A percentile compares a stretch with the other conserved stretches of the same genome.
These are phyloP conservation scores for Saccharomycopsis crataegensis DNA, from an alignment of 1,139 yeast genomes.

Conservation along the genomic window DNA sequence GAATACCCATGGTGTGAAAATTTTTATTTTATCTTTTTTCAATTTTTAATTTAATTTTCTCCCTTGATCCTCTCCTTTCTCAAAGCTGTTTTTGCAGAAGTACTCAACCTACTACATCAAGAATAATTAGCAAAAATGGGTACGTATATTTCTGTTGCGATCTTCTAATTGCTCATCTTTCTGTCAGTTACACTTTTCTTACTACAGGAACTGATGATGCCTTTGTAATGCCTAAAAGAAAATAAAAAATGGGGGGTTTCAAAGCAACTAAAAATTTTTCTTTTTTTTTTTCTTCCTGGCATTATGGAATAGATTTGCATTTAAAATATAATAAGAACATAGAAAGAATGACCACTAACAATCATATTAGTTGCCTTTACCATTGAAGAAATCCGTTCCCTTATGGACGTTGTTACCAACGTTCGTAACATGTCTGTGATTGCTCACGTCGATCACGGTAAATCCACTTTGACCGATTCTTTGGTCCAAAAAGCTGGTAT, in stretches of 20 bases:
- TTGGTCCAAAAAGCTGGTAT: conserved; percentile 99
- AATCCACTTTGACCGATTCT: conserved; percentile 98
- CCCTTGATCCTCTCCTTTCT: neutral
- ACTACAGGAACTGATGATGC: neutral
- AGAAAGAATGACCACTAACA: conserved; percentile 3
- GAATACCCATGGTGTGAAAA: neutral
- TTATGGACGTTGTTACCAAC: conserved; percentile 99
- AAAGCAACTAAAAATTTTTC: neutral
- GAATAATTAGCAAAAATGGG: conserved; percentile 9
- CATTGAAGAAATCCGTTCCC: conserved; percentile 74
- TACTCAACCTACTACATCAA: neutral
- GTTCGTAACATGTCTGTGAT: conserved; percentile 99
- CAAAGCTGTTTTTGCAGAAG: conserved; percentile 2
- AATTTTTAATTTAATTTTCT: neutral
- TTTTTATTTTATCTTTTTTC: neutral
- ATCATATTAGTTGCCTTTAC: conserved; percentile 31
- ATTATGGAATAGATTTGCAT: neutral
- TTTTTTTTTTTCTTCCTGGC: neutral
- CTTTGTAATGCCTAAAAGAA: no score
- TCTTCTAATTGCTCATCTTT: no score
- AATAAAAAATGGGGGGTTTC: neutral
- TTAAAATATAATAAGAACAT: neutral
- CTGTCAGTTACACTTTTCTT: neutral
- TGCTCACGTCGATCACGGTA: conserved; percentile 99
- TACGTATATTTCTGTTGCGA: neutral